Evolutionary conservation across 345 rosid species (phyloP).

Genomic region (Camelina sativa): DNA sequence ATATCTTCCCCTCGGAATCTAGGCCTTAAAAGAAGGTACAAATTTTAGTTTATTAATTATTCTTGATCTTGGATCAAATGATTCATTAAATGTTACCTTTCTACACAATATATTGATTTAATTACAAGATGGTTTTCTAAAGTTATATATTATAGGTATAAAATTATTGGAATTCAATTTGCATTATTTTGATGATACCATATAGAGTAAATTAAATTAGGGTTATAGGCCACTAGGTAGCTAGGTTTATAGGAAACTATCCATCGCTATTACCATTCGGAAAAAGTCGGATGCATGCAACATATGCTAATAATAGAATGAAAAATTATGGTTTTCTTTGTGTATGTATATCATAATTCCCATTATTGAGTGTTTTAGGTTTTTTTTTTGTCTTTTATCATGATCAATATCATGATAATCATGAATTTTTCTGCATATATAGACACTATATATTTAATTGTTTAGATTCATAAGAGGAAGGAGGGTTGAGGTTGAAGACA

Average conservation of each 20-base stretch:
- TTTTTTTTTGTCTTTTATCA: background rate
- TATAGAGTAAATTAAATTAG: conserved; percentile 33
- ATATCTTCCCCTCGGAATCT: conserved; percentile 85
- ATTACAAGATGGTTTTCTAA: background rate
- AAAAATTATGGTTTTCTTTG: background rate
- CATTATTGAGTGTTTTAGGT: background rate
- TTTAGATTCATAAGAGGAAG: conserved; percentile 26
- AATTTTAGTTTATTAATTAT: background rate
- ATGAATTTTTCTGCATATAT: conserved; percentile 7
- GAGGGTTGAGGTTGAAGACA: conserved; percentile 39
- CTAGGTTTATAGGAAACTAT: conserved; percentile 27
- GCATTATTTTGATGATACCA: conserved; percentile 11
- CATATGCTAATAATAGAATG: conserved; percentile 32
- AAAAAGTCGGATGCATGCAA: conserved; percentile 17
- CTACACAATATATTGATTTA: background rate
- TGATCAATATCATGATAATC: conserved; percentile 13
- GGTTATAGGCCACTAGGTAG: conserved; percentile 30
- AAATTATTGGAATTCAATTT: background rate
- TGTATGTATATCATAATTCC: conserved; percentile 1
- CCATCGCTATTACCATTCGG: conserved; percentile 7
- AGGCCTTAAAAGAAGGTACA: conserved; percentile 86
- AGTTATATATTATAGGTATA: background rate
- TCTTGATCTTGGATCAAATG: conserved; percentile 7
- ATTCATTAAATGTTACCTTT: conserved; percentile 12
- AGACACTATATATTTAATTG: background rate